These are phyloP conservation scores for Trypanosoma theileri DNA, from an alignment of 208 protist species.

Conservation along the genomic window DNA sequence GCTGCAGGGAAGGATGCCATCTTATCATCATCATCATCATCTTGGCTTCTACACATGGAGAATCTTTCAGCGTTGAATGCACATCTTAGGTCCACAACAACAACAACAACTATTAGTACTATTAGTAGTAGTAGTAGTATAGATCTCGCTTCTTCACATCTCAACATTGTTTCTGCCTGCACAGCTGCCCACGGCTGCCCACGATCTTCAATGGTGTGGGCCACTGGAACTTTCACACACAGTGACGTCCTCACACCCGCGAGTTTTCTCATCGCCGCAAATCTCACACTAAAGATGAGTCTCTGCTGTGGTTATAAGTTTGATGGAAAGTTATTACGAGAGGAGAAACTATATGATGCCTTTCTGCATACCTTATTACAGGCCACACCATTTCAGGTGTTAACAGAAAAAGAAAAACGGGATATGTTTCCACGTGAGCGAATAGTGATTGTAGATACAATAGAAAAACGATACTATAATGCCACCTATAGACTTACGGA, in stretches of 20 bases:
- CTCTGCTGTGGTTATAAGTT: slow-evolving; percentile 85
- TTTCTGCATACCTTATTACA: slow-evolving; percentile 76
- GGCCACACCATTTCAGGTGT: slow-evolving; percentile 75
- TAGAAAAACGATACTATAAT: slow-evolving; percentile 39
- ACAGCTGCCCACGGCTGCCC: slow-evolving; percentile 62
- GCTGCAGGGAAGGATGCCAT: no score
- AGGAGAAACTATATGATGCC: slow-evolving; percentile 52
- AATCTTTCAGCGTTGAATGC: slow-evolving; percentile 11
- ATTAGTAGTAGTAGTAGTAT: no score
- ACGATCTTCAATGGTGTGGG: slow-evolving; percentile 75
- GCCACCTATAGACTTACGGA: slow-evolving; percentile 33
- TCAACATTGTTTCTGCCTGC: slow-evolving; percentile 35
- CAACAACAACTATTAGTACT: neutral
- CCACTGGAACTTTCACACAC: slow-evolving; percentile 70
- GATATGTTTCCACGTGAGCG: slow-evolving; percentile 58
- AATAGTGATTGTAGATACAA: slow-evolving; percentile 44
- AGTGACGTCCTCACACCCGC: slow-evolving; percentile 58
- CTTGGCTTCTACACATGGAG: no score
- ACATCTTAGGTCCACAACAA: neutral
- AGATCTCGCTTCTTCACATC: no score
- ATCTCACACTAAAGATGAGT: slow-evolving; percentile 67
- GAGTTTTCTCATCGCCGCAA: slow-evolving; percentile 49
- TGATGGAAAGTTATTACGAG: slow-evolving; percentile 58
- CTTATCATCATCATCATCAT: no score
- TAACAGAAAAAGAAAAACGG: slow-evolving; percentile 58